Base-by-base conservation (phyloP, 148 eudicot genomes). In the Tetragonia tetragonoides region DNA sequence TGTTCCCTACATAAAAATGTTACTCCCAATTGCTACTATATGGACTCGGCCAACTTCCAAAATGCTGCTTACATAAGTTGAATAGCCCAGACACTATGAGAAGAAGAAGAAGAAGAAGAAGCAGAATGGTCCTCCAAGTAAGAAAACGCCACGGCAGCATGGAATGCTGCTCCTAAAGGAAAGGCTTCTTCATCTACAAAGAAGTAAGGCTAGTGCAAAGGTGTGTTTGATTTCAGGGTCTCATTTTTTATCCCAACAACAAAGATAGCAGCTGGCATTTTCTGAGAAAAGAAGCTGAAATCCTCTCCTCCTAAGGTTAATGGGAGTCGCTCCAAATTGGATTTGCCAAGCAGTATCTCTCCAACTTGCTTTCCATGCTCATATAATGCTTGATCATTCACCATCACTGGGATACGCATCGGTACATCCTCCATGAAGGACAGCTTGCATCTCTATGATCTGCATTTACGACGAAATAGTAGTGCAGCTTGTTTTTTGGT, bases 131-230 rank as follows among this genome's bases (percentile, higher is more conserved):
- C 70, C 73, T 92, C 83, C 78, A 92, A 72, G 84, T 88, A 92
- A 73, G 91, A 79, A 9, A 90, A 68, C 2, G 94, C 97, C 0
- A 92, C 66, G 24, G 97, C 94, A 68, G 94, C 89, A 85, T 90
- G 87, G 5, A 86, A 80, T 57, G 92, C 92, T 38, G 91, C 87
- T 5, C 94, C 97, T 0, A 89, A 79, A 5, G 85, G 84, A 60
- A 92, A 85, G n/a, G 83, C 89, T 39, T 87, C 88, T 77, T 92
- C 97, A 20, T 87, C 94, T 7, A 89, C 86, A 71, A 78, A 72
- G 80, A 92, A 89, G 80, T 87, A 70, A 17, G 94, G 88, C 0
- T 94, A 88, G 81, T 89, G 97, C 82, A 86, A 75, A 0, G 84
- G 85, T 49, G 54, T 60, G 62, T 81, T 78, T 14, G 90, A 73